Evolutionary conservation across 768 basidiomycete genomes (phyloP), one percentile per base, ranked within the genome.

Genomic region (Pholiota microspora): DNA sequence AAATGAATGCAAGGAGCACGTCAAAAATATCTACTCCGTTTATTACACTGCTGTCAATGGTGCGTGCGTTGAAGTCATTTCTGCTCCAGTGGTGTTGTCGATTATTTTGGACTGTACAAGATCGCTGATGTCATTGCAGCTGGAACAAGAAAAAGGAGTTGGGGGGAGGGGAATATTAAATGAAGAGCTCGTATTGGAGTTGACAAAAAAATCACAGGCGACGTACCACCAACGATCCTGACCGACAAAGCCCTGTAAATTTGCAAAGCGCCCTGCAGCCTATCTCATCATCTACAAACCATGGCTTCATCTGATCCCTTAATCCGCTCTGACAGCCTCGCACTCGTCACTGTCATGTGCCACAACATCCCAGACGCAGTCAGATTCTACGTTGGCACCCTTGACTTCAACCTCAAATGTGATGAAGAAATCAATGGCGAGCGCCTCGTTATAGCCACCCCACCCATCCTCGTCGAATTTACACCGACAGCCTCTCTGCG

Each of bases 361-460:
- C 36, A 62, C 36, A 45, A 7, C 31, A 59, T 62, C 32, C 45
- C 61, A 7, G 57, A 59, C 53, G 61, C 58, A 7, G 54, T 55
- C 15, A 45, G 47, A n/a, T 62, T 62, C 56, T 62, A 62, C 44
- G 58, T 62, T 48, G 61, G 61, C 36, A 53, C 58, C 12, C 59
- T 62, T 35, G 61, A 57, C 25, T 62, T 62, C 54, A 58, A 57
- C 56, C 48, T 62, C 61, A 57, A 45, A 53, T 62, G 61, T 56
- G 58, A 62, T 55, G 58, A 62, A 48, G 51, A 55, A 24, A 44
- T 62, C 18, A 62, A 62, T 45, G 58, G 58, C 36, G 58, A 62
- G 46, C 58, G 61, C 16, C 32, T 62, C 45, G 58, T 59, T 54
- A 51, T 62, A 21, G 61, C 58, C 16, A 55, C 57, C n/a, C 60